Conservation (phyloP, 371 early-diverging fungal genomes). For the Cokeromyces recurvatus region DNA sequence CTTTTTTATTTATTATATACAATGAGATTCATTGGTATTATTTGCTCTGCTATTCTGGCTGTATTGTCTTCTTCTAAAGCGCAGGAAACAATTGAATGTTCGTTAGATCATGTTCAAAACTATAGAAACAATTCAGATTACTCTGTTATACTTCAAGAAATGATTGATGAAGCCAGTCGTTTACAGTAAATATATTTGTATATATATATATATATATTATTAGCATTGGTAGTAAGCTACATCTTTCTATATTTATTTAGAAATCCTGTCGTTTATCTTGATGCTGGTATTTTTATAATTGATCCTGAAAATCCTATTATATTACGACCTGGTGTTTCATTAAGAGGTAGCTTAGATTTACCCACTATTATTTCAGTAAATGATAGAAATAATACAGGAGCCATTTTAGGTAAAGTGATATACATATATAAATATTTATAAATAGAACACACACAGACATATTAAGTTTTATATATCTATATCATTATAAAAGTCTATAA, state of each 20-base stretch:
- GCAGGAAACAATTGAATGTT: conserved; percentile 10
- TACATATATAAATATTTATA: background rate
- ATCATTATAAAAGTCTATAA: conserved; percentile 2
- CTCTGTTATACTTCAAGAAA: conserved; percentile 17
- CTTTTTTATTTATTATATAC: background rate
- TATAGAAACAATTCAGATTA: no score
- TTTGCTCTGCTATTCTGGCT: conserved; percentile 1
- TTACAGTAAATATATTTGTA: conserved; percentile 17
- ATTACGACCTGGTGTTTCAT: conserved; percentile 14
- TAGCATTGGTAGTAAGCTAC: background rate
- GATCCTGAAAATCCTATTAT: conserved; percentile 15
- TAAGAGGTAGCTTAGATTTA: conserved; percentile 4
- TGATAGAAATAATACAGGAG: conserved; percentile 2
- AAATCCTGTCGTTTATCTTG: conserved; percentile 22
- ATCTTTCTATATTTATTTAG: conserved; percentile 3
- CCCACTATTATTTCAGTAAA: conserved; percentile 16
- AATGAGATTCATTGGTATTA: conserved; percentile 8
- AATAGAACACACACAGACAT: no score
- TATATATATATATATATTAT: background rate
- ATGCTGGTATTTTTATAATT: conserved; percentile 21
- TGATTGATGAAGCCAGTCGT: conserved; percentile 28
- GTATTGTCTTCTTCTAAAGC: background rate
- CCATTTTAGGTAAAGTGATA: conserved; percentile 14
- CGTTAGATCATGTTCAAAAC: no score
- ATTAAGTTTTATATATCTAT: no score